Base-by-base conservation (phyloP, 2,329 filamentous ascomycete genomes). In the Aspergillus brunneoviolaceus region DNA sequence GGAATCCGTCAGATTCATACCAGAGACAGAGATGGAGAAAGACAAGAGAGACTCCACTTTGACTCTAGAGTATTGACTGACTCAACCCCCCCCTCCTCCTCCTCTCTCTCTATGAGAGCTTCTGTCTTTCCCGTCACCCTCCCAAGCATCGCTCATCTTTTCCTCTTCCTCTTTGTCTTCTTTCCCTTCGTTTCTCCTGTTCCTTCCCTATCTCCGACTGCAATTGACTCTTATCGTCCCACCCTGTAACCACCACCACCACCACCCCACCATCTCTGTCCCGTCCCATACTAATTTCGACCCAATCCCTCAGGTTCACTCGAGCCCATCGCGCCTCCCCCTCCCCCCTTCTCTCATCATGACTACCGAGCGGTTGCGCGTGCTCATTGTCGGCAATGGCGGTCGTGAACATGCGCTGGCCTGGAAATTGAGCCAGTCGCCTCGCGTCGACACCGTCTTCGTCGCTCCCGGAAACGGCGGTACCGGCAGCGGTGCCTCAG, bases 381-480 rank as follows among this genome's bases (percentile, higher is more conserved):
- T 97, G 68, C 87, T 98, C 64, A 87, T 98, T 64, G 87, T 98
- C 66, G 94, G 95, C 71, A 96, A 94, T 74, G 95, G 95, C 67
- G 95, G 94, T 69, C 88, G 95, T 70, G 95, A 99, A 80, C 92
- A 98, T 78, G 91, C 93, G 51, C 85, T 97, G 64, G 92, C 93
- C 48, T 98, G 93, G 93, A 97, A 96, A 79, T 82, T 98, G 63
- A 87, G 88, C 72, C 89, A 96, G 76, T 96, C 92, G 16, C 82
- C 88, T 48, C 83, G 84, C 50, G 91, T 96, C 62, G 87, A 91
- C 70, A 84, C 87, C 68, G 94, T 98, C 60, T 81, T 77, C 64
- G 82, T 86, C 60, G 84, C 84, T 58, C 85, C 85, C 61, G 94
- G 94, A 63, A 98, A 98, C 77, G 94, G 94, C 67, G 95, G 95